Percentiles rank a stretch among this genome's conserved stretches.
Evolutionary conservation across 2,329 filamentous ascomycete species (phyloP).

Genomic region (Chaetomium olivaceum): DNA sequence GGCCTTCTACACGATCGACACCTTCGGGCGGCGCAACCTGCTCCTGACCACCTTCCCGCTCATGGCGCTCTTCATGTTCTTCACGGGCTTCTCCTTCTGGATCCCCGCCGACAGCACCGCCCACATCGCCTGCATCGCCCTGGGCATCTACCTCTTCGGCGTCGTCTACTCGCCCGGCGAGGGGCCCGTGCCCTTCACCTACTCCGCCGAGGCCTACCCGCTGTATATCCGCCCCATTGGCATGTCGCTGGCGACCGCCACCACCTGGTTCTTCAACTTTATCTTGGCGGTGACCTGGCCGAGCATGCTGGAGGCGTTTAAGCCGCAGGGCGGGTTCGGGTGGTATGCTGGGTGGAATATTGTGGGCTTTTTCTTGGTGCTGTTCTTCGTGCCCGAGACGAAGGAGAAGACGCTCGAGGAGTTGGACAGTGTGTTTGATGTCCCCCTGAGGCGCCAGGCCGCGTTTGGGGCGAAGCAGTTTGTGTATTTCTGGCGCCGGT

Average conservation of each 20-base stretch:
- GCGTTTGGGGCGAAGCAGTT: constrained; percentile 29
- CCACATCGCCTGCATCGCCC: constrained; percentile 47
- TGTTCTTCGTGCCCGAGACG: constrained; percentile 44
- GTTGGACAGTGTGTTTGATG: constrained; percentile 41
- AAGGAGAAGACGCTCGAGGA: constrained; percentile 45
- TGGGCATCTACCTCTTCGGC: constrained; percentile 53
- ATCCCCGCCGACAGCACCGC: constrained; percentile 43
- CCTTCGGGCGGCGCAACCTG: constrained; percentile 64
- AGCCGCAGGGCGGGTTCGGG: constrained; percentile 49
- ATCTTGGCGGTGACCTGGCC: constrained; percentile 50
- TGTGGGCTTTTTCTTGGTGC: constrained; percentile 46
- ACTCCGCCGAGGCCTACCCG: constrained; percentile 67
- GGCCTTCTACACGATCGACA: constrained; percentile 67
- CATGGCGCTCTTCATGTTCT: constrained; percentile 56
- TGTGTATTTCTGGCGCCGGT: constrained; percentile 23
- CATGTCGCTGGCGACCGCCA: constrained; percentile 60
- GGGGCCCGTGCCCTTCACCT: constrained; percentile 65
- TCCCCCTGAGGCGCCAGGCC: constrained; percentile 31
- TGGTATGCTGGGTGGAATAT: constrained; percentile 54
- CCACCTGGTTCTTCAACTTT: constrained; percentile 52
- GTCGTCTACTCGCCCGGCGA: constrained; percentile 60
- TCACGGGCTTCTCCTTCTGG: constrained; percentile 50
- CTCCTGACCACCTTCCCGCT: constrained; percentile 65
- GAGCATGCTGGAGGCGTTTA: constrained; percentile 46
- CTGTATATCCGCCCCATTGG: constrained; percentile 62